Base-by-base conservation (phyloP, 495 filamentous ascomycete genomes). In the Lasiosphaeriaceae sp. region DNA sequence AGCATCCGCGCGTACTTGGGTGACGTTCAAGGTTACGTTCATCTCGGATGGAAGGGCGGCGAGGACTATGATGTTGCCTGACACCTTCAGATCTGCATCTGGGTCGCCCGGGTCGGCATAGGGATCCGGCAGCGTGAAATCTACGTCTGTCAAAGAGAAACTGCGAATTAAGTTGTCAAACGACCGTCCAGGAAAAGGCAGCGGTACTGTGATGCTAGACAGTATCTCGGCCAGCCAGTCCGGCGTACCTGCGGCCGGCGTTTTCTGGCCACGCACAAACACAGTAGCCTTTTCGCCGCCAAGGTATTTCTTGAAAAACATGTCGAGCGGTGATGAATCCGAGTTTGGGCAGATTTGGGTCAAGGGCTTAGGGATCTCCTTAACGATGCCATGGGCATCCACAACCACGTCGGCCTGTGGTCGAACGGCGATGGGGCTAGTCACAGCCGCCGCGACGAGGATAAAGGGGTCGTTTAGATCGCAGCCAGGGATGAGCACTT, bases 101-200 rank as follows among this genome's bases (percentile, higher is more conserved):
- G 90, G 88, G n/a, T 86, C 81, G 52, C 80, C 83, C 1, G 90
- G 89, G 1, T 88, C 82, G 16, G 90, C 90, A 48, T 85, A 80
- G 14, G 86, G 87, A 62, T 89, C 78, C 1, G 94, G 94, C 44
- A 98, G 73, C 26, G 77, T 82, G 69, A 98, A 94, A 62, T 91
- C 83, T 9, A 93, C 90, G 67, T 96, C 81, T 2, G 84, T 81
- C 62, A 96, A 76, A 31, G 88, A 87, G 68, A 98, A 96, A 53
- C 90, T 92, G 55, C 84, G 86, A 67, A 98, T 86, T 19, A 96
- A 66, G 59, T 89, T 83, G 50, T 89, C 90, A 61, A 97, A 82
- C 2, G 83, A 82, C 54, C 86, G 82, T 17, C 90, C 92, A 0
- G 90, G 88, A 48, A 97, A 89, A 8, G 89, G 84, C 37, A 96